Evolutionary conservation across 2,329 filamentous ascomycete genomes (phyloP), one percentile per base, ranked within the genome.

Genomic region (Talaromyces sp.): DNA sequence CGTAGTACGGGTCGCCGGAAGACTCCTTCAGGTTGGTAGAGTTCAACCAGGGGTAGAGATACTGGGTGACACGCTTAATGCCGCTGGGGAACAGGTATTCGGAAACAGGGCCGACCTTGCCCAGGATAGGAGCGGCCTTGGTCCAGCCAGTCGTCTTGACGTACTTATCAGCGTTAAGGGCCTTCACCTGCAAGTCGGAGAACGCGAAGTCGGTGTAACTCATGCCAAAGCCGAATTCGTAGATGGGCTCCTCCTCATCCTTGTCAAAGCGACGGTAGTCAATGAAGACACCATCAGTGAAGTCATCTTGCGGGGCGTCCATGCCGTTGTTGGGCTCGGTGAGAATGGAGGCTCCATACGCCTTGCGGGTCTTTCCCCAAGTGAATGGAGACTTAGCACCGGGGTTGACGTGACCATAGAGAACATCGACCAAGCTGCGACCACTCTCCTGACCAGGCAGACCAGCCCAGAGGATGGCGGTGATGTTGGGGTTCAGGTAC

Each of bases 361-460:
- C 76, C 45, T 77, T 73, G 22, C 76, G 77, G 11, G 74, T 73
- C 58, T 72, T 72, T 35, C 81, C 84, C 70, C 84, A 78, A 44
- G 84, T 86, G 72, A 87, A 86, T 13, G 83, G 81, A 6, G 82
- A 72, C 73, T 86, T 86, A 61, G 77, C 84, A 49, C 81, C 81
- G 14, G 84, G 84, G 69, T 86, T 86, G 65, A 82, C 76, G 48
- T 77, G 76, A 52, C 89, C 89, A 69, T 89, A 91, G 7, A 91
- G 79, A 19, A 91, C 78, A 65, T 91, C 88, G 3, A 86, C 85
- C 42, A 91, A 82, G 3, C 87, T 82, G 65, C 90, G 90, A 10
- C 89, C 89, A 60, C 83, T 88, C 72, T 92, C 86, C 65, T 91
- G 85, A 27, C 88, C 88, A 0, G 88, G 88, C 37, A 91, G 77